Evolutionary conservation across 1,284 basidiomycete genomes (phyloP).

Genomic region (Heterobasidion occidentale): DNA sequence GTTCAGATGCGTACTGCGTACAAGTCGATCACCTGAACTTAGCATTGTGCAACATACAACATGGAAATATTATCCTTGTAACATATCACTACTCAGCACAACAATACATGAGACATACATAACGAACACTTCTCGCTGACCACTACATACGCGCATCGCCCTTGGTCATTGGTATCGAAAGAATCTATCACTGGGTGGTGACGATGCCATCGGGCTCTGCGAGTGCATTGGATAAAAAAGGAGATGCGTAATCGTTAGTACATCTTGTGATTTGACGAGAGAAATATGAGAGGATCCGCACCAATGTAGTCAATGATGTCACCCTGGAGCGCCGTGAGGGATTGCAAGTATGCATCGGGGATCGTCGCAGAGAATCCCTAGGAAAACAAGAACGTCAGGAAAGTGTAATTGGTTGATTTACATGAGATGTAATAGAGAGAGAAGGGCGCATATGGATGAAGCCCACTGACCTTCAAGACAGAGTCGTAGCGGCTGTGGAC

Average conservation of each 20-base stretch:
- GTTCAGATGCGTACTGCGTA: too few relatives aligned
- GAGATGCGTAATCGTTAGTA: not conserved
- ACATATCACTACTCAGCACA: too few relatives aligned
- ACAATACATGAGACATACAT: too few relatives aligned
- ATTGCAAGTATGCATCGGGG: slow-evolving; percentile 27
- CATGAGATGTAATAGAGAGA: not conserved
- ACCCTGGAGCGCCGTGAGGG: slow-evolving; percentile 27
- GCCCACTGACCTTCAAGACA: slow-evolving; percentile 2
- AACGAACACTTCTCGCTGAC: too few relatives aligned
- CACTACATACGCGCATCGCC: too few relatives aligned
- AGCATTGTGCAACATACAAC: too few relatives aligned
- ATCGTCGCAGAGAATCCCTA: slow-evolving; percentile 51
- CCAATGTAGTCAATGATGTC: slow-evolving; percentile 47
- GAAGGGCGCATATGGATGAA: not conserved
- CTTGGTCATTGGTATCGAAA: too few relatives aligned
- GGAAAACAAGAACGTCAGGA: not conserved
- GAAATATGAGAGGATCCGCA: slow-evolving; percentile 12
- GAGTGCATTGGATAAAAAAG: slow-evolving; percentile 24
- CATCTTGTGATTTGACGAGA: not conserved
- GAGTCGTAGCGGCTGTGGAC: not conserved
- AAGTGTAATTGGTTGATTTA: not conserved
- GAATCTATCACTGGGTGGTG: not conserved
- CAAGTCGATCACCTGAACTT: too few relatives aligned
- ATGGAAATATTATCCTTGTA: too few relatives aligned
- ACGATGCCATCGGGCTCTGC: slow-evolving; percentile 29